Conservation (phyloP, 2,329 filamentous ascomycete species). For the Akanthomyces uredinophilus region DNA sequence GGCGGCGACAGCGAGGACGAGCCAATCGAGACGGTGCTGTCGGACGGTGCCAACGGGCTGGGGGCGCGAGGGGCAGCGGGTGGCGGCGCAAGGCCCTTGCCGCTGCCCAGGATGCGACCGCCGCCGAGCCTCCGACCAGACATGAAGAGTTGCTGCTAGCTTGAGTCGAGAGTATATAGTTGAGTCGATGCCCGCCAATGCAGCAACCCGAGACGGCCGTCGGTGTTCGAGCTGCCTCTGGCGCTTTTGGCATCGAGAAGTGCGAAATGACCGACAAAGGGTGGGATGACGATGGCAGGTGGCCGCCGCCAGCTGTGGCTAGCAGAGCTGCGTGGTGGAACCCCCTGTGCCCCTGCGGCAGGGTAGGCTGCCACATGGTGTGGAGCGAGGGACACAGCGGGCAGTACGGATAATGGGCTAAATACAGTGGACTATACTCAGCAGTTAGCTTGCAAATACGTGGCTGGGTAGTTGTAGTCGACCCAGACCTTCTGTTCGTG, state of each 20-base stretch:
- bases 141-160: slow-evolving; percentile 46
- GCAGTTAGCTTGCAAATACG: background rate
- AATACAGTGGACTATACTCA: too few species aligned
- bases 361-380: background rate
- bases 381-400: background rate
- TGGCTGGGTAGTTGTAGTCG: background rate
- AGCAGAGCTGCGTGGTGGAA: background rate
- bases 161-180: background rate
- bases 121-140: slow-evolving; percentile 83
- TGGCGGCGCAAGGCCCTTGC: slow-evolving; percentile 71
- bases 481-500: too few species aligned
- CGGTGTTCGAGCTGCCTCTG: slow-evolving; percentile 29
- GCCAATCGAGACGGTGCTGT: slow-evolving; percentile 72
- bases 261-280: background rate
- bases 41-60: slow-evolving; percentile 51
- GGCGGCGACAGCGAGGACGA: slow-evolving; percentile 64
- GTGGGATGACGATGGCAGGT: slow-evolving; percentile 14
- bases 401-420: too few species aligned
- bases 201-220: slow-evolving; percentile 27
- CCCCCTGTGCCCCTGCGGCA: too few species aligned
- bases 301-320: background rate
- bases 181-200: background rate
- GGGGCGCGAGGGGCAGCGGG: slow-evolving; percentile 39
- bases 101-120: slow-evolving; percentile 84
- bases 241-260: slow-evolving; percentile 10